phyloP scores from a whole-genome alignment of 495 filamentous ascomycete species.

The Aspergillus sclerotiicarbonarius region DNA sequence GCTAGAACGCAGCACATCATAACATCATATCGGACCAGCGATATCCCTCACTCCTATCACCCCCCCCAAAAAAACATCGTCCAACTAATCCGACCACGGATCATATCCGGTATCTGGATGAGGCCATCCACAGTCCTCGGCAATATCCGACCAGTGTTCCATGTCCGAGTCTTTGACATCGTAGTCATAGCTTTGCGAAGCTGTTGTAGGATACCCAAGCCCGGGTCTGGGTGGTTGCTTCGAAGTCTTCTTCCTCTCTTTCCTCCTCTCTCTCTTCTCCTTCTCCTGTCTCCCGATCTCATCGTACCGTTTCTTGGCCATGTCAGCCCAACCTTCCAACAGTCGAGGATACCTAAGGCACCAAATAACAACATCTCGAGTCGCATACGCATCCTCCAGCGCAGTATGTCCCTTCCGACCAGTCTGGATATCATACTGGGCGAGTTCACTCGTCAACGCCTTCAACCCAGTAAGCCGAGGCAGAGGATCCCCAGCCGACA shows the following conservation, averaged over 20 bases:
- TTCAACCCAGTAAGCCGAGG: slow-evolving; percentile 31
- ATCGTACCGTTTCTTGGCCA: slow-evolving; percentile 8
- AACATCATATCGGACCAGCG: background rate
- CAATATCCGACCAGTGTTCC: background rate
- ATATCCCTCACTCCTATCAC: background rate
- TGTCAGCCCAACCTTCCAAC: slow-evolving; percentile 23
- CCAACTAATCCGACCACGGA: background rate
- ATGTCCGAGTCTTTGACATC: background rate
- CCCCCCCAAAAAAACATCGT: background rate
- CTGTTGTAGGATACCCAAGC: background rate
- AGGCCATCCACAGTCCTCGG: background rate
- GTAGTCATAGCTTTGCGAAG: background rate
- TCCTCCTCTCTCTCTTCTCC: slow-evolving; percentile 8
- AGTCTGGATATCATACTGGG: slow-evolving; percentile 32
- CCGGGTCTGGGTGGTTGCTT: too few relatives aligned
- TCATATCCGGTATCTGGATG: background rate
- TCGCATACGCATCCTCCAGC: slow-evolving; percentile 40
- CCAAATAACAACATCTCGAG: slow-evolving; percentile 40
- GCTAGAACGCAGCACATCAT: too few relatives aligned
- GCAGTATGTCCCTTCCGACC: slow-evolving; percentile 35
- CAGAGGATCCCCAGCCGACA: background rate
- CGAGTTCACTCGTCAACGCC: slow-evolving; percentile 25
- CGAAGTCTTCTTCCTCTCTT: background rate
- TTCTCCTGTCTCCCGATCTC: slow-evolving; percentile 6
- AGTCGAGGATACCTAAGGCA: slow-evolving; percentile 28